A percentile compares a stretch with the other conserved stretches of the same genome.
Conservation (phyloP, 306 rosid species). For the Castanea sativa region DNA sequence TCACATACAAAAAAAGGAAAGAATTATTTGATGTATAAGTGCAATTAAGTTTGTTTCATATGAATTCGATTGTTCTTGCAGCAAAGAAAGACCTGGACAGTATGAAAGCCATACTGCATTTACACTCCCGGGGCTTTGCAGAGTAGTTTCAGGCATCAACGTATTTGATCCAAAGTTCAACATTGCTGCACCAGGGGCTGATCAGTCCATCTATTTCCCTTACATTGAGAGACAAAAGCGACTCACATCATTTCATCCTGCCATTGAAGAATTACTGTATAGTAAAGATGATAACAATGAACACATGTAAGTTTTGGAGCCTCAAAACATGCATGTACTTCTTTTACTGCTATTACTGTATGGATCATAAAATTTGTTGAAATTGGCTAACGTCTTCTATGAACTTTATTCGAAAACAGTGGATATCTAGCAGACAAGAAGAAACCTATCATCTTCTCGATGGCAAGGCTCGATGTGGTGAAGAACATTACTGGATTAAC, state of each 20-base stretch:
- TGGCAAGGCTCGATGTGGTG: conserved; percentile 91
- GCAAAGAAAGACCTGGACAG: conserved; percentile 91
- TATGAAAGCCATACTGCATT: conserved; percentile 88
- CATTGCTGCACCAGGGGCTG: conserved; percentile 93
- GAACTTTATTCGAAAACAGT: conserved; percentile 37
- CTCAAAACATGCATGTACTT: conserved; percentile 1
- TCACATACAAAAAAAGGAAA: too few species aligned
- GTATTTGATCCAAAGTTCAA: conserved; percentile 94
- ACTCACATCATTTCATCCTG: conserved; percentile 49
- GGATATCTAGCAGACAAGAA: conserved; percentile 66
- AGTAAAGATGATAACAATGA: conserved; percentile 62
- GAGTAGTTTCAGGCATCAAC: conserved; percentile 89
- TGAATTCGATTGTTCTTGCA: conserved; percentile 41
- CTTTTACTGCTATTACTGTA: not conserved
- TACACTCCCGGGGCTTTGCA: conserved; percentile 88
- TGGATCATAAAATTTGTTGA: conserved; percentile 1
- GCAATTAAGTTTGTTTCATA: not conserved
- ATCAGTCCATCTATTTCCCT: conserved; percentile 76
- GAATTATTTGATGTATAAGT: not conserved
- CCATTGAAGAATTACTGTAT: conserved; percentile 76
- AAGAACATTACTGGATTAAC: conserved; percentile 77
- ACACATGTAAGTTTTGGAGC: conserved; percentile 53
- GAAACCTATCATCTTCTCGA: conserved; percentile 83
- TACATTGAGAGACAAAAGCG: conserved; percentile 53
- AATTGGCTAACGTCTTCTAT: conserved; percentile 3